Conservation (phyloP, 805 yeast species). For the Teunomyces atbi region DNA sequence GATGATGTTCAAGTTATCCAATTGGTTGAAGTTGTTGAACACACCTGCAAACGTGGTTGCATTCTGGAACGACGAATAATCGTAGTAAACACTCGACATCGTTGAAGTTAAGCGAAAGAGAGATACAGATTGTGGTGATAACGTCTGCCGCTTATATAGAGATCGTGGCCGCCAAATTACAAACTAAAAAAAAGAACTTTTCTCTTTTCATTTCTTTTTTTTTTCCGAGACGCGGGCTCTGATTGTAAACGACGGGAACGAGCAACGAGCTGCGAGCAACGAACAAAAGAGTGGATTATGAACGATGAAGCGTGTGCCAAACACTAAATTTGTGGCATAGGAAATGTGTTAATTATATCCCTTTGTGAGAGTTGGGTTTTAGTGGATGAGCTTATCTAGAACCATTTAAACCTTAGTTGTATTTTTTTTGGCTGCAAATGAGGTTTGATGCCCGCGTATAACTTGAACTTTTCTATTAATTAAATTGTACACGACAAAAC, state of each 20-base stretch:
- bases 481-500: conserved; percentile 1
- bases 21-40: conserved; percentile 21
- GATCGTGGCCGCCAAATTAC: conserved; percentile 1
- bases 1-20: conserved; percentile 40
- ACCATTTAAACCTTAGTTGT: too few relatives aligned
- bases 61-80: conserved; percentile 26
- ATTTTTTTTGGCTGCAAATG: neutral
- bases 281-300: neutral
- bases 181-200: neutral
- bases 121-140: neutral
- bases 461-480: neutral
- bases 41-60: conserved; percentile 24
- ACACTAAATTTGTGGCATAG: too few relatives aligned
- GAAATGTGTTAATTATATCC: too few relatives aligned
- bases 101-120: neutral
- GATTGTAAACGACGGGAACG: conserved; percentile 3
- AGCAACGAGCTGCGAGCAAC: neutral
- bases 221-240: conserved; percentile 4
- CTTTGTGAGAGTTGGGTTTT: too few relatives aligned
- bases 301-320: too few relatives aligned
- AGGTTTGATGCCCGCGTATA: neutral
- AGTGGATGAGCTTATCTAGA: too few relatives aligned
- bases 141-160: neutral
- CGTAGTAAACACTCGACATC: conserved; percentile 21
- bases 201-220: neutral